Percentiles rank a stretch among this genome's conserved stretches.
Conservation (phyloP, 371 early-diverging fungal genomes). For the Rhizomucor miehei region DNA sequence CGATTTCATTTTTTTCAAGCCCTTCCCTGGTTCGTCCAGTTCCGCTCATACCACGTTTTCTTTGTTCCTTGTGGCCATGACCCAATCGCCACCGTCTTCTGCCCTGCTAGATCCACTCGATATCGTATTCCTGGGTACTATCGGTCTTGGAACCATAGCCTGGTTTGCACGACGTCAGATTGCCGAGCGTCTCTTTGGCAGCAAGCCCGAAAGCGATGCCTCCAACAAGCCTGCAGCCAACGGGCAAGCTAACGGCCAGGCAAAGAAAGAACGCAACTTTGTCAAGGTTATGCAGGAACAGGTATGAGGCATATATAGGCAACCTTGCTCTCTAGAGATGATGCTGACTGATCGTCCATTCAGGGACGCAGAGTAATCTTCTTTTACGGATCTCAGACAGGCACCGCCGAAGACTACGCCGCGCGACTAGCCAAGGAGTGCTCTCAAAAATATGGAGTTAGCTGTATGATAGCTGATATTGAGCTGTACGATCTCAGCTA, state of each 20-base stretch:
- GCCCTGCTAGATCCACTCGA: conserved; percentile 44
- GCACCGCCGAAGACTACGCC: conserved; percentile 96
- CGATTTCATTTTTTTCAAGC: too few species aligned
- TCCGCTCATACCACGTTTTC: too few species aligned
- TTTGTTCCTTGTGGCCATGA: conserved; percentile 1
- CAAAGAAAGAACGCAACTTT: conserved; percentile 54
- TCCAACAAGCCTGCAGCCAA: conserved; percentile 6
- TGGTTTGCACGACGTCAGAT: conserved; percentile 42
- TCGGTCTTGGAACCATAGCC: conserved; percentile 50
- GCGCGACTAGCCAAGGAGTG: conserved; percentile 83
- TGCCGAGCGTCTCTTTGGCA: conserved; percentile 19
- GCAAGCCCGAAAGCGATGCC: conserved; percentile 15
- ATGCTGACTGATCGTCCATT: not conserved
- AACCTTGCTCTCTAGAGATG: conserved; percentile 1
- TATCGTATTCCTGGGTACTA: conserved; percentile 43
- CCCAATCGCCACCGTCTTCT: conserved; percentile 14
- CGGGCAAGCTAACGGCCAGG: conserved; percentile 12
- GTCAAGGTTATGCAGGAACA: conserved; percentile 64
- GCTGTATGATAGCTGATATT: conserved; percentile 76
- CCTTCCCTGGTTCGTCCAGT: too few species aligned
- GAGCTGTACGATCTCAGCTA: conserved; percentile 86
- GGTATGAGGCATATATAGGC: too few species aligned
- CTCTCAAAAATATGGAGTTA: conserved; percentile 70
- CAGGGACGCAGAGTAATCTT: conserved; percentile 70
- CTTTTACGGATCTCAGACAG: conserved; percentile 96